Percentiles rank a stretch among this genome's conserved stretches.
phyloP scores from a whole-genome alignment of 306 rosid species.

The Cyclanthera cordifolia region DNA sequence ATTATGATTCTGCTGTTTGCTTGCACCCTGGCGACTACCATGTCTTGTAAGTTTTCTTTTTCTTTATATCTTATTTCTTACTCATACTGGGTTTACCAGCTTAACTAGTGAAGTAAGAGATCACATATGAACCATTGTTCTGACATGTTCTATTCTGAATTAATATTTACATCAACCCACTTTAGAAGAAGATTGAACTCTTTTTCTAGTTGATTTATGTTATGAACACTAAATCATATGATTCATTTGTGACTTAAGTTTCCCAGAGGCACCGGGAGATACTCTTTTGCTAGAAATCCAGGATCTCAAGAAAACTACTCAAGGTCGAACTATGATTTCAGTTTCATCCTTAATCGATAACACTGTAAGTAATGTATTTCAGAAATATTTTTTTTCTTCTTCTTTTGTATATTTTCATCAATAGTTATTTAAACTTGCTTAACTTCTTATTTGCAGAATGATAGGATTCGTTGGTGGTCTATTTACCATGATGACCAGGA shows the following conservation, averaged over 20 bases:
- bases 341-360: slow-evolving; percentile 66
- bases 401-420: background rate
- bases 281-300: slow-evolving; percentile 70
- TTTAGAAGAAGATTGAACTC: background rate
- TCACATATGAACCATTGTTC: background rate
- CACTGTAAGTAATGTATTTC: slow-evolving; percentile 35
- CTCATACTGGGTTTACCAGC: background rate
- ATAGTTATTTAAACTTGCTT: slow-evolving; percentile 15
- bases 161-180: background rate
- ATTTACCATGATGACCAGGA: slow-evolving; percentile 70
- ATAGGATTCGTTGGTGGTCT: slow-evolving; percentile 86
- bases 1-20: slow-evolving; percentile 44
- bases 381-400: background rate
- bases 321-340: slow-evolving; percentile 71
- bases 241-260: slow-evolving; percentile 41
- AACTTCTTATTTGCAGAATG: slow-evolving; percentile 40
- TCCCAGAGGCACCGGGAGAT: slow-evolving; percentile 84
- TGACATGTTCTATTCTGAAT: background rate
- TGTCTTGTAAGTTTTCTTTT: slow-evolving; percentile 59
- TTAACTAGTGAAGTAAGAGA: background rate
- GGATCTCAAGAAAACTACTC: slow-evolving; percentile 49
- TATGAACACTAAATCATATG: background rate
- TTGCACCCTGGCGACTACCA: slow-evolving; percentile 73
- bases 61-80: background rate
- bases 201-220: background rate